Evolutionary conservation across 345 rosid genomes (phyloP), one percentile per base, ranked within the genome.

Genomic region (Dovyalis caffra): DNA sequence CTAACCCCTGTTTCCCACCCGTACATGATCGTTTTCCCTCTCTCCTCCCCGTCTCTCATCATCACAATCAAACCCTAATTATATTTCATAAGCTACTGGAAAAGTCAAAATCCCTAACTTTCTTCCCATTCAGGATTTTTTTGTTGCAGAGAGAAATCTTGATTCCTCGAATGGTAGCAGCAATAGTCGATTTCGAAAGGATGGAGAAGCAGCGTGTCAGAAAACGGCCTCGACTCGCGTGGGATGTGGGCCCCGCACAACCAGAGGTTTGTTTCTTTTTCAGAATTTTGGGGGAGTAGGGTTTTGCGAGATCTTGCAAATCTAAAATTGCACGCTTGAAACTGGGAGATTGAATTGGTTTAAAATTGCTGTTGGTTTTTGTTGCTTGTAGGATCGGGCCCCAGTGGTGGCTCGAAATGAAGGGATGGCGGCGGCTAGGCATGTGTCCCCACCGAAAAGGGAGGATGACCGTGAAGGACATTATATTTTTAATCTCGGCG

Each of bases 391-490:
- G 47, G 47, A 14, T 11, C 47, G 84, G 64, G 75, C 78, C 80
- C 33, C 69, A 71, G 71, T 61, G 35, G 65, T 68, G 69, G 84
- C 43, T 51, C 64, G 80, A 74, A 73, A 74, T 35, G 77, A 82
- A 37, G 79, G 66, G 71, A 74, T 47, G 74, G 81, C 77, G n/a
- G 62, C 85, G 28, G 18, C 47, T 43, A 84, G 81, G 76, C 70
- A 73, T 28, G 77, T 72, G 35, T 72, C 93, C 49, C 95, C 95
- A 67, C 88, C 93, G 0, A 71, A 77, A 57, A 84, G 93, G 53
- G 84, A 89, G 21, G 95, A 89, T 79, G 95, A 91, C 81, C 87
- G 85, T 6, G 91, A 89, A 8, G 95, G 95, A 21, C 95, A 91
- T 87, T 87, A 89, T 53, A 86, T 85, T 28, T 91, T 83, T 75